Evolutionary conservation across 1,284 basidiomycete species (phyloP).

Genomic region (Sporisorium exsertum): DNA sequence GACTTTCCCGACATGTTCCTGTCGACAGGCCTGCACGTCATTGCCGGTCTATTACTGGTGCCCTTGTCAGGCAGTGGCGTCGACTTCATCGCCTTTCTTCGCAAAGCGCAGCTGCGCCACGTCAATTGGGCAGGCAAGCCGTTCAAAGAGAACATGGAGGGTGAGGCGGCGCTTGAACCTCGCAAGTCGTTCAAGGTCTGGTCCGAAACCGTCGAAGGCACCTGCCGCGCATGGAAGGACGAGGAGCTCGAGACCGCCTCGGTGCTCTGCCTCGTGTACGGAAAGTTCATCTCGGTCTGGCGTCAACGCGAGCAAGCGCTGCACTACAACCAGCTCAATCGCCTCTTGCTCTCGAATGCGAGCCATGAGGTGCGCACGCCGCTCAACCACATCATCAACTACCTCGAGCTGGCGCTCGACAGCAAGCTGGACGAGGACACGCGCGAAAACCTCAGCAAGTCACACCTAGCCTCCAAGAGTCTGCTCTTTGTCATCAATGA

Average conservation of each 20-base stretch:
- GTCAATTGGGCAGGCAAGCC: constrained; percentile 71
- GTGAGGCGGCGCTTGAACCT: constrained; percentile 55
- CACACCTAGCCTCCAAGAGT: constrained; percentile 84
- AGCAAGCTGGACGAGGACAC: constrained; percentile 82
- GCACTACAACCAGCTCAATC: constrained; percentile 82
- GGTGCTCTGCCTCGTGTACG: constrained; percentile 85
- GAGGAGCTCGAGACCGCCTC: constrained; percentile 88
- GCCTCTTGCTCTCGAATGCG: constrained; percentile 85
- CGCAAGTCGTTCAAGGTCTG: constrained; percentile 73
- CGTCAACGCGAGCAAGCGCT: constrained; percentile 84
- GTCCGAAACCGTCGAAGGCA: constrained; percentile 81
- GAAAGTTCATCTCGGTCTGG: constrained; percentile 90
- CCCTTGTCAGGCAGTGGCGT: constrained; percentile 71
- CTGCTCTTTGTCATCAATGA: constrained; percentile 78
- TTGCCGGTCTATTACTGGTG: constrained; percentile 83
- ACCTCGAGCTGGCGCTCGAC: constrained; percentile 83
- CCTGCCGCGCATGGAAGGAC: constrained; percentile 82
- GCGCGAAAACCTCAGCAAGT: constrained; percentile 81
- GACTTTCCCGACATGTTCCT: constrained; percentile 83
- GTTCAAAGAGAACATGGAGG: constrained; percentile 74
- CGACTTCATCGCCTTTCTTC: constrained; percentile 82
- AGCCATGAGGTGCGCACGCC: constrained; percentile 79
- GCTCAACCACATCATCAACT: constrained; percentile 74
- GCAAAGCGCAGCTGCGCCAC: constrained; percentile 77
- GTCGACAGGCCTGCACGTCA: constrained; percentile 77